These are phyloP conservation scores for Heliocybe sulcata DNA, from an alignment of 1,284 basidiomycete species.

Conservation along the genomic window DNA sequence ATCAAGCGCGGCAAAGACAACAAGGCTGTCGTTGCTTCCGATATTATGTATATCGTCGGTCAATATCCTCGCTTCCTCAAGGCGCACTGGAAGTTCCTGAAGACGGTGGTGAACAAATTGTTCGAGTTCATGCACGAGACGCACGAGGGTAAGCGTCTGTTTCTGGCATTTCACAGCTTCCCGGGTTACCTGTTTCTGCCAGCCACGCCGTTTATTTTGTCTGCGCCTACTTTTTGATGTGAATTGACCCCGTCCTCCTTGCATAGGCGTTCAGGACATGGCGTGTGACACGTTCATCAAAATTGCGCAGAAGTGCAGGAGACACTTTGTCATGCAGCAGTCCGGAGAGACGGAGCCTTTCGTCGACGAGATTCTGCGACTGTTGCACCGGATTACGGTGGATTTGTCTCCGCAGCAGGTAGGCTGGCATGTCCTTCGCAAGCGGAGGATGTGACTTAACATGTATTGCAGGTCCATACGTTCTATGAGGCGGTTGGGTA, in stretches of 20 bases:
- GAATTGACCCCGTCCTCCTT: not conserved
- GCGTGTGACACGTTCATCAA: conserved; percentile 99
- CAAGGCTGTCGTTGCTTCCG: conserved; percentile 98
- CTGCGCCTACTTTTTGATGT: not conserved
- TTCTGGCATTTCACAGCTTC: conserved; percentile 5
- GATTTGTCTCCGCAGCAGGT: conserved; percentile 94
- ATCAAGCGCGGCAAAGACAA: conserved; percentile 99
- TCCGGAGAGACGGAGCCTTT: conserved; percentile 97
- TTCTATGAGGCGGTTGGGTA: conserved; percentile 99
- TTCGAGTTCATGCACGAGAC: conserved; percentile 99
- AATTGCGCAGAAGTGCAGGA: conserved; percentile 97
- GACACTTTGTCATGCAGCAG: conserved; percentile 99
- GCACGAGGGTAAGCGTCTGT: conserved; percentile 69
- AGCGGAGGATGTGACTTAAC: conserved; percentile 5
- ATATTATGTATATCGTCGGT: conserved; percentile 99
- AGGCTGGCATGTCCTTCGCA: conserved; percentile 8
- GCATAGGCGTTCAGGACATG: conserved; percentile 95
- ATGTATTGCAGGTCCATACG: conserved; percentile 68
- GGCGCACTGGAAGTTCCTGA: conserved; percentile 99
- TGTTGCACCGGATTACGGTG: conserved; percentile 90
- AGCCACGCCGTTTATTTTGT: conserved; percentile 3
- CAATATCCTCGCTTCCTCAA: conserved; percentile 99
- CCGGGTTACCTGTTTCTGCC: conserved; percentile 5
- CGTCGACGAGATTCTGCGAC: conserved; percentile 94
- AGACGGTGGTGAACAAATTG: conserved; percentile 99